These are phyloP conservation scores for Raffaelea albimanens DNA, from an alignment of 2,329 filamentous ascomycete genomes.

Conservation along the genomic window DNA sequence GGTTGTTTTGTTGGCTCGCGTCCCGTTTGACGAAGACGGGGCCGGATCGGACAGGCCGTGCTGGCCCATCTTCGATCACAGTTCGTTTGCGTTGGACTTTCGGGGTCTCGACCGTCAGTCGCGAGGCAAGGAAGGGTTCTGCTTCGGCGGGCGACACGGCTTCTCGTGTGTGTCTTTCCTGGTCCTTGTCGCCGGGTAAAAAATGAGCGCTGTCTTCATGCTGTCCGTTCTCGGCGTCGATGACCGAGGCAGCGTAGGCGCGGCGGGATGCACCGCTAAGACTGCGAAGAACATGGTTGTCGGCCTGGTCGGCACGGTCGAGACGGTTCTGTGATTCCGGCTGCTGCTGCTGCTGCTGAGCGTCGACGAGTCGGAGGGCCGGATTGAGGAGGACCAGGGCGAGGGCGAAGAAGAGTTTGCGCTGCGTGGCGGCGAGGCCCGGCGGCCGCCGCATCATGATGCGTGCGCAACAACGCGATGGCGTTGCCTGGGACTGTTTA, in stretches of 20 bases:
- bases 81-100: conserved; percentile 16
- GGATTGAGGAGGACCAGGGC: conserved; percentile 49
- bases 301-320: conserved; percentile 12
- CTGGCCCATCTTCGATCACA: conserved; percentile 8
- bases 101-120: conserved; percentile 17
- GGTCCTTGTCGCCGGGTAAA: neutral
- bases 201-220: neutral
- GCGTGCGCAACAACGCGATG: conserved; percentile 16
- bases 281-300: conserved; percentile 7
- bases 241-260: too few relatives aligned
- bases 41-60: conserved; percentile 23
- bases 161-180: conserved; percentile 1
- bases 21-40: conserved; percentile 10
- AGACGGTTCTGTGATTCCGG: conserved; percentile 9
- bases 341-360: conserved; percentile 52
- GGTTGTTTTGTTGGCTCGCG: conserved; percentile 24
- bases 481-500: neutral
- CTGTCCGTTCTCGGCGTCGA: conserved; percentile 12
- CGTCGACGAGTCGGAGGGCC: conserved; percentile 45
- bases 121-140: conserved; percentile 15
- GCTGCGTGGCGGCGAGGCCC: conserved; percentile 41
- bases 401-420: conserved; percentile 43
- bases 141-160: conserved; percentile 16
- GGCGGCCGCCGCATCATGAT: conserved; percentile 57
- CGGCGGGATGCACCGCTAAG: too few relatives aligned